Conservation (phyloP, 2,329 filamentous ascomycete species). For the Aspergillus texensis region DNA sequence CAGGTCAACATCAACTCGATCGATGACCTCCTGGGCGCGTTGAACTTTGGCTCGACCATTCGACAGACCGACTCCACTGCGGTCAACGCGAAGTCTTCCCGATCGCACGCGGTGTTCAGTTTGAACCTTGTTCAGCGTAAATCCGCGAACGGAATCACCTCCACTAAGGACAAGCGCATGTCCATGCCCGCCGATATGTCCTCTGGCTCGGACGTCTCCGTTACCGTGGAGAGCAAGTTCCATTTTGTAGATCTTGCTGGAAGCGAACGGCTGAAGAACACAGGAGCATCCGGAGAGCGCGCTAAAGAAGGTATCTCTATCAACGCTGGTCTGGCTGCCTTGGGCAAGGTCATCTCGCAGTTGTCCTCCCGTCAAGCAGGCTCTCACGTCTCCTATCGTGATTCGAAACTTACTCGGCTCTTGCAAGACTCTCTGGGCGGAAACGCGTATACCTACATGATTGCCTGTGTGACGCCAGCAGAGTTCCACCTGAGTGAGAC, state of each 20-base stretch:
- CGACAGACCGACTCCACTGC: slow-evolving; percentile 96
- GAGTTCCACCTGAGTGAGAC: slow-evolving; percentile 98
- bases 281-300: slow-evolving; percentile 88
- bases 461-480: slow-evolving; percentile 94
- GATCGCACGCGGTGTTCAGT: slow-evolving; percentile 96
- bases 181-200: slow-evolving; percentile 84
- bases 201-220: slow-evolving; percentile 61
- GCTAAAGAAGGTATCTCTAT: slow-evolving; percentile 97
- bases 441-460: slow-evolving; percentile 99
- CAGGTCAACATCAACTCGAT: slow-evolving; percentile 88
- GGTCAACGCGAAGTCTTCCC: slow-evolving; percentile 95
- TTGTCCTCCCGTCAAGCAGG: slow-evolving; percentile 85
- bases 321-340: slow-evolving; percentile 89
- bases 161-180: slow-evolving; percentile 75
- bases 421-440: slow-evolving; percentile 96
- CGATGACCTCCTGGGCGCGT: slow-evolving; percentile 83
- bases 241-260: slow-evolving; percentile 98
- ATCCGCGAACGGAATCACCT: slow-evolving; percentile 43
- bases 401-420: slow-evolving; percentile 93
- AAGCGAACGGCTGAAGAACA: slow-evolving; percentile 96
- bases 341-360: slow-evolving; percentile 98
- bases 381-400: slow-evolving; percentile 93
- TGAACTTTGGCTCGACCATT: slow-evolving; percentile 91
- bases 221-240: slow-evolving; percentile 96
- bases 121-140: slow-evolving; percentile 87